Conservation (phyloP, 2,329 filamentous ascomycete genomes). For the Alternaria infectoria region DNA sequence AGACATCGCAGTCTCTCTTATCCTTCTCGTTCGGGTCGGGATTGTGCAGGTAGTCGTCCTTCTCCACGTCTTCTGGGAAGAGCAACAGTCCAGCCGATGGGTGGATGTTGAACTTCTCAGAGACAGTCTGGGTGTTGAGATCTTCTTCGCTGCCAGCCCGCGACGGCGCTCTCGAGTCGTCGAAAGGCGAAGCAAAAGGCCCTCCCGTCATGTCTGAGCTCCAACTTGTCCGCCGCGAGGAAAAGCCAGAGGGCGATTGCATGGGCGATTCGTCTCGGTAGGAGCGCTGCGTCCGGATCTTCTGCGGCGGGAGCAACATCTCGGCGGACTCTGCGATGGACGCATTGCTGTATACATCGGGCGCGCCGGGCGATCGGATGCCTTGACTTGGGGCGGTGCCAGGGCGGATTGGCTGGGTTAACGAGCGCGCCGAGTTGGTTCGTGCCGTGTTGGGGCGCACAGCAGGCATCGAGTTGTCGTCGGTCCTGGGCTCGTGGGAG, state of each 20-base stretch:
- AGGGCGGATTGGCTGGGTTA: slow-evolving; percentile 50
- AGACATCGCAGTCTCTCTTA: slow-evolving; percentile 68
- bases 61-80: slow-evolving; percentile 75
- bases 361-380: slow-evolving; percentile 30
- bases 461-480: slow-evolving; percentile 38
- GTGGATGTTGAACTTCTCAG: slow-evolving; percentile 75
- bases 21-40: slow-evolving; percentile 70
- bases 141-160: slow-evolving; percentile 69
- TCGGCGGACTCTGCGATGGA: slow-evolving; percentile 55
- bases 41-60: slow-evolving; percentile 75
- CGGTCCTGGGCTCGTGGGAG: slow-evolving; percentile 57
- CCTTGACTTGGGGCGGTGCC: slow-evolving; percentile 42
- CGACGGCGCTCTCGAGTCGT: slow-evolving; percentile 65
- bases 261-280: slow-evolving; percentile 60
- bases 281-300: slow-evolving; percentile 55
- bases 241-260: slow-evolving; percentile 60
- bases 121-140: slow-evolving; percentile 74
- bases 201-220: slow-evolving; percentile 64
- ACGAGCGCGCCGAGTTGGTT: slow-evolving; percentile 53
- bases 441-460: slow-evolving; percentile 48
- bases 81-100: slow-evolving; percentile 70
- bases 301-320: slow-evolving; percentile 58
- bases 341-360: slow-evolving; percentile 46
- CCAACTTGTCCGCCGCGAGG: slow-evolving; percentile 70
- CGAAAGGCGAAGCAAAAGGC: slow-evolving; percentile 62